phyloP scores from a whole-genome alignment of 805 yeast species.

The Debaryomyces tyrocola region DNA sequence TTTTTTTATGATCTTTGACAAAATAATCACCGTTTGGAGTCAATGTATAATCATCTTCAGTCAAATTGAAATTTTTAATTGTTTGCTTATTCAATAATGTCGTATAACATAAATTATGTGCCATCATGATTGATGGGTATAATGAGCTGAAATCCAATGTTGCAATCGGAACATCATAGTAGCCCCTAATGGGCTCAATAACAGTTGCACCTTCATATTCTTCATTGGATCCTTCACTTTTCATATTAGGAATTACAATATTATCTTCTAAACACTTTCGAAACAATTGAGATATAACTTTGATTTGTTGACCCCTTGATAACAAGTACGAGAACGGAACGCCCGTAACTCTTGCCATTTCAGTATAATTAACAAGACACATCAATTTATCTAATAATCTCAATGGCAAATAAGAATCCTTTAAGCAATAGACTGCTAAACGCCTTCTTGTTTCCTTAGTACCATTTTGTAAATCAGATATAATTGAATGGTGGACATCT shows the following conservation, averaged over 20 bases:
- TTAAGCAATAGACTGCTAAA: conserved; percentile 93
- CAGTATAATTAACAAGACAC: conserved; percentile 96
- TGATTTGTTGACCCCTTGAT: conserved; percentile 95
- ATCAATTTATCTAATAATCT: conserved; percentile 86
- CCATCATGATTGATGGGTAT: conserved; percentile 99
- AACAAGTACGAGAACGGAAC: conserved; percentile 91
- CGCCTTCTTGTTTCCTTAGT: conserved; percentile 89
- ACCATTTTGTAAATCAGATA: conserved; percentile 92
- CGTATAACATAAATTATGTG: conserved; percentile 95
- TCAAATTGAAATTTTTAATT: conserved; percentile 60
- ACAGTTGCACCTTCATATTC: conserved; percentile 99
- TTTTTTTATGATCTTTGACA: conserved; percentile 64
- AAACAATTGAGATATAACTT: conserved; percentile 92
- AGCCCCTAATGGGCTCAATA: conserved; percentile 94
- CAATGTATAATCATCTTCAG: conserved; percentile 72
- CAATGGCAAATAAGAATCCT: conserved; percentile 91
- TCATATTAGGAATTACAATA: conserved; percentile 88
- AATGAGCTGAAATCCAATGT: conserved; percentile 96
- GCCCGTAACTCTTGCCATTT: conserved; percentile 99
- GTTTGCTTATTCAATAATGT: conserved; percentile 73
- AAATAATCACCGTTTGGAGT: conserved; percentile 94
- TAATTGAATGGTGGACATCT: conserved; percentile 96
- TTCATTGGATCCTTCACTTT: conserved; percentile 76
- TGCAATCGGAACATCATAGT: conserved; percentile 95
- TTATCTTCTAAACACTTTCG: conserved; percentile 87